Conservation (phyloP, 306 rosid genomes). For the Cicer pinnatifidum region DNA sequence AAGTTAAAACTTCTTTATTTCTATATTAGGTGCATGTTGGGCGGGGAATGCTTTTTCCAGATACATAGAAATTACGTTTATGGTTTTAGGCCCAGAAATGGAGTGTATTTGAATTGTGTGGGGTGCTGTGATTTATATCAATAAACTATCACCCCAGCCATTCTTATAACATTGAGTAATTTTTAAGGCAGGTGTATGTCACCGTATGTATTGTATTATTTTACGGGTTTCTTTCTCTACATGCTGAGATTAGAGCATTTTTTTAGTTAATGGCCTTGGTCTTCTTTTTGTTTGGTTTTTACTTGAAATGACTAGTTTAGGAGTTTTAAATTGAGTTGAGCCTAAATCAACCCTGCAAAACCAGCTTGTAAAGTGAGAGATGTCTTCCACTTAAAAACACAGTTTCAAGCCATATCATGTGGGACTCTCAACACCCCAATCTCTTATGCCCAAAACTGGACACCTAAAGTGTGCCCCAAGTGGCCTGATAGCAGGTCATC, state of each 20-base stretch:
- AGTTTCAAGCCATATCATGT: too few species aligned
- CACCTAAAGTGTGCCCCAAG: too few species aligned
- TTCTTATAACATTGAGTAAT: constrained; percentile 30
- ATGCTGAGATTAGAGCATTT: constrained; percentile 27
- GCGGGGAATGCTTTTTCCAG: constrained; percentile 1
- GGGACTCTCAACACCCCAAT: too few species aligned
- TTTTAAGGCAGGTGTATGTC: constrained; percentile 2
- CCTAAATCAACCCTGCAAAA: too few species aligned
- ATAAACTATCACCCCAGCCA: neutral
- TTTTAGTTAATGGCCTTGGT: constrained; percentile 12
- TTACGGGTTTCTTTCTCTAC: constrained; percentile 23
- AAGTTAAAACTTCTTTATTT: constrained; percentile 32
- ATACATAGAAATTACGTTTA: constrained; percentile 12
- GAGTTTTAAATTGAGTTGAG: neutral
- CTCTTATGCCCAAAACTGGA: too few species aligned
- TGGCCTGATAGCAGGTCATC: too few species aligned
- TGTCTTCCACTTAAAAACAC: too few species aligned
- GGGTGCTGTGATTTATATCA: constrained; percentile 11
- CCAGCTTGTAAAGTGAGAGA: too few species aligned
- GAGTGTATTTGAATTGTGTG: neutral
- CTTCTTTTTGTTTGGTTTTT: neutral
- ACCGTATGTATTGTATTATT: neutral
- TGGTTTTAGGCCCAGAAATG: neutral
- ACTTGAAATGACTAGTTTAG: constrained; percentile 2
- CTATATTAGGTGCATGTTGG: neutral